phyloP scores from a whole-genome alignment of 2,329 filamentous ascomycete genomes.

The Alternaria gaisen region DNA sequence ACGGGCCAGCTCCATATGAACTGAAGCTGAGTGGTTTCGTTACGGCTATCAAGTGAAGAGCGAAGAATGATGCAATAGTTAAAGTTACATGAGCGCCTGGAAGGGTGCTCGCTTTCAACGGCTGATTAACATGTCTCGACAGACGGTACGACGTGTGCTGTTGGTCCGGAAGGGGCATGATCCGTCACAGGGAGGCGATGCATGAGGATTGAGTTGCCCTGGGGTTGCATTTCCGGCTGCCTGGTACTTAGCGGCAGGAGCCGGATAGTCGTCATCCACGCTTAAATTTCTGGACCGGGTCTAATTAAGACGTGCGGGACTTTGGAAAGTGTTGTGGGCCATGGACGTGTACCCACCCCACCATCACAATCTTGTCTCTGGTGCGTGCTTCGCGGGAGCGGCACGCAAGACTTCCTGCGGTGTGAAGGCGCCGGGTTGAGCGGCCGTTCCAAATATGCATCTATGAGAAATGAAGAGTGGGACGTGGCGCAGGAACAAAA shows the following conservation, averaged over 20 bases:
- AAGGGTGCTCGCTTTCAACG: slow-evolving; percentile 1
- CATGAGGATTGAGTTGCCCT: slow-evolving; percentile 2
- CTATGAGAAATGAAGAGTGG: background rate
- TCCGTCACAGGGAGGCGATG: slow-evolving; percentile 7
- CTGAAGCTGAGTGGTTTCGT: background rate
- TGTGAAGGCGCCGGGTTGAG: background rate
- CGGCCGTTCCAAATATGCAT: background rate
- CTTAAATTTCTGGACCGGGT: background rate
- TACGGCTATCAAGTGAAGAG: background rate
- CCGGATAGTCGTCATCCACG: slow-evolving; percentile 18
- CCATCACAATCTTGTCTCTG: background rate
- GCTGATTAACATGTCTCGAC: slow-evolving; percentile 1
- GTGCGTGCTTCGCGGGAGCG: background rate
- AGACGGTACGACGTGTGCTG: slow-evolving; percentile 13
- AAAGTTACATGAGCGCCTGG: background rate
- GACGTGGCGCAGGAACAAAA: background rate
- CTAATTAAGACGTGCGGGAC: background rate
- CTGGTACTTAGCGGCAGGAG: slow-evolving; percentile 29
- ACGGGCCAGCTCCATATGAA: background rate
- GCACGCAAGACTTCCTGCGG: background rate
- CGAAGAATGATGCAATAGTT: background rate
- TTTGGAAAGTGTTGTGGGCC: background rate
- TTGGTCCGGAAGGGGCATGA: slow-evolving; percentile 4
- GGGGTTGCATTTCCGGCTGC: slow-evolving; percentile 9
- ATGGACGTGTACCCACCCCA: background rate